Evolutionary conservation across 1,139 yeast species (phyloP), one percentile per base, ranked within the genome.

Genomic region (Suhomyces bolitotheri): DNA sequence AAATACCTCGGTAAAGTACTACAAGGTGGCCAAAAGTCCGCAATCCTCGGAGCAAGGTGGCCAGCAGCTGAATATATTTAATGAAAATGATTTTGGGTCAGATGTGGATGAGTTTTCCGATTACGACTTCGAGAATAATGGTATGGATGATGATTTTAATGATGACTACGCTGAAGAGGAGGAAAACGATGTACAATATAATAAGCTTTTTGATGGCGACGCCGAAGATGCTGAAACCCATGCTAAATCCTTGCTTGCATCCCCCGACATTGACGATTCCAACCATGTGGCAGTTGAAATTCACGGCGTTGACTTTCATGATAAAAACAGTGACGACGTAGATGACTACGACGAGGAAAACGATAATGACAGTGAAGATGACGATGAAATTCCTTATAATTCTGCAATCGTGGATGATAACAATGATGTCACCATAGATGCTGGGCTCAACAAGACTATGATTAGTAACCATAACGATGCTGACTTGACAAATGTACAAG

Each of bases 1-100:
- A 47, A 80, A 80, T 42, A 71, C 80, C 0, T 79, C 85, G 0
- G 74, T 79, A 8, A 77, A 79, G 47, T 80, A 80, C 49, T 80
- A 80, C 46, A 76, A 76, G 40, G 73, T 62, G 1, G 55, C 51
- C 15, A 33, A 60, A 51, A 35, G 34, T 15, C 36, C 50, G 12
- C 53, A 56, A n/a, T 34, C 38, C 5, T 40, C 44, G 11, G 40
- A 44, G 13, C 39, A 38, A 11, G 32, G 33, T 4, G 40, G 28
- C 10, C 22, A 27, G 16, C 29, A 19, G 20, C 44, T 44, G 46
- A 58, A 58, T 23, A 47, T 49, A 1, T 61, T 60, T 32, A 46
- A 45, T 29, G 61, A 59, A 20, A 45, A 58, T 11, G 73, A 67
- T 41, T 45, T 63, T 30, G 69, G 63, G 3, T 22, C 29, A 11